phyloP scores from a whole-genome alignment of 306 rosid species.

The Lotus japonicus region DNA sequence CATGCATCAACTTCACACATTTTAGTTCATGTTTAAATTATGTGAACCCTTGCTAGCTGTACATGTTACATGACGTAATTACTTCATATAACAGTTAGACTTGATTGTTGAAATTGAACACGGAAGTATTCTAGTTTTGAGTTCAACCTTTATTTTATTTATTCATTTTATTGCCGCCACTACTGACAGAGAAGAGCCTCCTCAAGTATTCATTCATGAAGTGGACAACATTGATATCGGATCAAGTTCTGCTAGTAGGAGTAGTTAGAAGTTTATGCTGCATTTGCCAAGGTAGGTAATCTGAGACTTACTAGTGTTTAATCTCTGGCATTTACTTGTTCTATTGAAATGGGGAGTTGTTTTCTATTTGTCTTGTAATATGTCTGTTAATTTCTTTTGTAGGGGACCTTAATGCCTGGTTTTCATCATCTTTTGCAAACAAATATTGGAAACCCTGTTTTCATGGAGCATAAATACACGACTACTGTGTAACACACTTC shows the following conservation, averaged over 20 bases:
- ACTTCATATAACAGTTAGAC: background rate
- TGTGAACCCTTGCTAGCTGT: background rate
- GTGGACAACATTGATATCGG: conserved; percentile 19
- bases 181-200: conserved; percentile 53
- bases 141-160: conserved; percentile 6
- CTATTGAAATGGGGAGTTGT: background rate
- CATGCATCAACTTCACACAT: background rate
- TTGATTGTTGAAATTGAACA: conserved; percentile 3
- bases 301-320: background rate
- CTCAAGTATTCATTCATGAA: conserved; percentile 57
- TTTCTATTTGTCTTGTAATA: background rate
- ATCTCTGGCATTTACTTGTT: background rate
- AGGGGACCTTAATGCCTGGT: background rate
- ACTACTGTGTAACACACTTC: too few relatives aligned
- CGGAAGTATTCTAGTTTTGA: background rate
- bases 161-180: conserved; percentile 15
- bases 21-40: background rate
- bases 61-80: background rate
- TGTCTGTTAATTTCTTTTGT: background rate
- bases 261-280: conserved; percentile 18
- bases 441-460: too few relatives aligned
- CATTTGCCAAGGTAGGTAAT: conserved; percentile 39
- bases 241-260: conserved; percentile 32
- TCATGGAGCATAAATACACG: too few relatives aligned
- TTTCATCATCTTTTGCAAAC: too few relatives aligned